Evolutionary conservation across 2,329 filamentous ascomycete species (phyloP).

Genomic region (Ophiostoma quercus): DNA sequence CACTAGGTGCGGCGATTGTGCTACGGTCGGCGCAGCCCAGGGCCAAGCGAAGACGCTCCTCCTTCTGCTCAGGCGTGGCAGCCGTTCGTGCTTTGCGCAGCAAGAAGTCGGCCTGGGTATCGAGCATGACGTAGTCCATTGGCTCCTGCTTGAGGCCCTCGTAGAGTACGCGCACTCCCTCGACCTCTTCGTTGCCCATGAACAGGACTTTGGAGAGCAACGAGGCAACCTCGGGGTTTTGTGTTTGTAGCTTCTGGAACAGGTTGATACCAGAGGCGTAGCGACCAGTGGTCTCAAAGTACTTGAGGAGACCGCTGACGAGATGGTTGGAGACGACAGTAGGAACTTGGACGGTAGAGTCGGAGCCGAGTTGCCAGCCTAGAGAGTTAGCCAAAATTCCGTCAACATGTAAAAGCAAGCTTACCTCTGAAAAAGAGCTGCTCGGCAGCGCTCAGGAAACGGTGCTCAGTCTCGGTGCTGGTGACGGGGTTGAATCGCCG

Average conservation of each 20-base stretch:
- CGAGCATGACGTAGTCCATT: constrained; percentile 96
- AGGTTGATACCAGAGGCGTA: constrained; percentile 95
- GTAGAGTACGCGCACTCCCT: constrained; percentile 81
- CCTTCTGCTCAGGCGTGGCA: constrained; percentile 49
- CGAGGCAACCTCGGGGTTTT: constrained; percentile 91
- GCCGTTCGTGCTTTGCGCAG: constrained; percentile 69
- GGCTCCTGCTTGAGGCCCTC: constrained; percentile 84
- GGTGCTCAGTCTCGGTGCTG: constrained; percentile 96
- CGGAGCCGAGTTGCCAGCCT: constrained; percentile 94
- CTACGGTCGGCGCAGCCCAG: constrained; percentile 90
- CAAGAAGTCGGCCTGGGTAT: constrained; percentile 88
- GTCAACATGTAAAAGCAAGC: constrained; percentile 19
- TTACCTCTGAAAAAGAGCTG: constrained; percentile 87
- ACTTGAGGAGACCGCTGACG: constrained; percentile 86
- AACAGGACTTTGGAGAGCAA: constrained; percentile 85
- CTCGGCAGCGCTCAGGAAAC: constrained; percentile 90
- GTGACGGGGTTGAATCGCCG: constrained; percentile 95
- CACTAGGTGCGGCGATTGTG: constrained; percentile 90
- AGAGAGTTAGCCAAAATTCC: constrained; percentile 18
- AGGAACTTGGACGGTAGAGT: constrained; percentile 94
- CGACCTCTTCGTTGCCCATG: constrained; percentile 95
- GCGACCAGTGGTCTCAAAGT: constrained; percentile 90
- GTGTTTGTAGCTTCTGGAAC: constrained; percentile 87
- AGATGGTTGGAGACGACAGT: constrained; percentile 96
- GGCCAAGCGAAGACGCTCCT: constrained; percentile 73